Conservation (phyloP, 345 rosid species). For the Aurinia saxatilis region DNA sequence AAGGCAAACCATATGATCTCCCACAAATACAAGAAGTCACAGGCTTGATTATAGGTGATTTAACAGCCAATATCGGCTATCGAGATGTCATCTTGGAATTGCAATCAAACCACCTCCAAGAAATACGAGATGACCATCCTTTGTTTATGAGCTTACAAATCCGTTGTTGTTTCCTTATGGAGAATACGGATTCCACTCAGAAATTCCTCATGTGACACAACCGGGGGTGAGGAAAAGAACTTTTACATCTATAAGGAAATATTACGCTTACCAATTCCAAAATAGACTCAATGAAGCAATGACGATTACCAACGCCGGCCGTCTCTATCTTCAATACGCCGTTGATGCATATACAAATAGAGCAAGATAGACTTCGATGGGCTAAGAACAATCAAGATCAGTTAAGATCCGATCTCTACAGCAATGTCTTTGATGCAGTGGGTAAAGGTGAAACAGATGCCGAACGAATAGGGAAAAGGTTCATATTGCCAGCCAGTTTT, state of each 20-base stretch:
- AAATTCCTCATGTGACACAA: background rate
- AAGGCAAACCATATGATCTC: no score
- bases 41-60: no score
- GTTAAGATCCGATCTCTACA: background rate
- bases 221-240: background rate
- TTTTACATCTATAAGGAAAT: background rate
- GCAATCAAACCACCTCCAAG: no score
- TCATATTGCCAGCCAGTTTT: background rate
- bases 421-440: background rate
- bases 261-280: background rate
- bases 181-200: background rate
- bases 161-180: background rate
- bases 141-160: background rate
- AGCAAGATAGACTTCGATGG: background rate
- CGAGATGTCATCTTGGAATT: no score
- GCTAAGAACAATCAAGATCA: background rate
- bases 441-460: background rate
- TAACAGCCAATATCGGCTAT: no score
- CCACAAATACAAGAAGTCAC: no score
- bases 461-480: background rate
- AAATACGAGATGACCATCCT: no score
- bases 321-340: background rate
- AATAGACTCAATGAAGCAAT: background rate
- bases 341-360: background rate
- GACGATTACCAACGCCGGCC: background rate